Evolutionary conservation across 768 basidiomycete species (phyloP).

Genomic region (Galerina marginata): DNA sequence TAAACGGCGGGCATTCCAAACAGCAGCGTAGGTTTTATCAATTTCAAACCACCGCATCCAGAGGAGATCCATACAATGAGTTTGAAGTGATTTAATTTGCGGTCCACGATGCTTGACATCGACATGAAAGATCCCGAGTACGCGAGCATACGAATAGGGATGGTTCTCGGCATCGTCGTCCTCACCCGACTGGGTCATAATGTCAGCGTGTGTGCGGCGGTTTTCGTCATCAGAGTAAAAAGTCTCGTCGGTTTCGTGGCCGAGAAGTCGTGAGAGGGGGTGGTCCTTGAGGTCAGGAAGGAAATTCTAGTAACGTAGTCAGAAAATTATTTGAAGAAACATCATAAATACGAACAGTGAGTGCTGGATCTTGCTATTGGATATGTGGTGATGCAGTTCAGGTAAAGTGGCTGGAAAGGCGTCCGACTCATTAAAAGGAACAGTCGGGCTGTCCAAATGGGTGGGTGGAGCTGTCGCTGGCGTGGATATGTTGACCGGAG

Average conservation of each 20-base stretch:
- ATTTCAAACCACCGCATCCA: too few species aligned
- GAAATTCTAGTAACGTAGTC: background rate
- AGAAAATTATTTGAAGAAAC: background rate
- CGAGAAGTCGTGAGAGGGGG: background rate
- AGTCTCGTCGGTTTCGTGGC: background rate
- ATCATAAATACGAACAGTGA: background rate
- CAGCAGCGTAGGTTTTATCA: too few species aligned
- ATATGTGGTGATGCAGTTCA: background rate
- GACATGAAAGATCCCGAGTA: too few species aligned
- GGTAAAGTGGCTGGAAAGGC: constrained; percentile 2
- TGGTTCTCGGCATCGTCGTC: too few species aligned
- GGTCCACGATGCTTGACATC: too few species aligned
- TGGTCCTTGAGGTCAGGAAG: background rate
- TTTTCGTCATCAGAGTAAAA: too few species aligned
- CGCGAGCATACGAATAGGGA: too few species aligned
- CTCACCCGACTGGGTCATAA: too few species aligned
- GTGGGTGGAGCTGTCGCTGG: background rate
- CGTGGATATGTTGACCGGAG: background rate
- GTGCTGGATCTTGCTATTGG: background rate
- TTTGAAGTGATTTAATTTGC: too few species aligned
- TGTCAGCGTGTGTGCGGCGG: too few species aligned
- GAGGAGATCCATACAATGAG: too few species aligned
- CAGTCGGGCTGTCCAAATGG: background rate
- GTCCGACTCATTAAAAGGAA: constrained; percentile 12
- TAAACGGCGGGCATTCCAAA: too few species aligned